Conservation (phyloP, 202 grass and related monocot species). For the Digitaria exilis region DNA sequence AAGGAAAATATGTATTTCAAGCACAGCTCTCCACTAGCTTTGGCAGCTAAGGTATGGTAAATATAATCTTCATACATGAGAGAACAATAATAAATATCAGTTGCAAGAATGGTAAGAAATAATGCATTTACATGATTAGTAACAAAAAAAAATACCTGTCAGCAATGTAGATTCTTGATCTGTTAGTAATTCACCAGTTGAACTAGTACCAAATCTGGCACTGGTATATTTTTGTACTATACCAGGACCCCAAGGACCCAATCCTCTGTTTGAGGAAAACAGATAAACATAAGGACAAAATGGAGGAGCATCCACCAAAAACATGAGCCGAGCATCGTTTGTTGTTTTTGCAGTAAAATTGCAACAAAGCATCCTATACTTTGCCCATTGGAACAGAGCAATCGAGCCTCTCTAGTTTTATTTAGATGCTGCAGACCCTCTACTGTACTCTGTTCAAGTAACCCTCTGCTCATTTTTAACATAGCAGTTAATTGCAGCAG, state of each 20-base stretch:
- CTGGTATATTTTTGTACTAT: constrained; percentile 81
- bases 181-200: constrained; percentile 68
- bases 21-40: constrained; percentile 95
- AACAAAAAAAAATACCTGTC: constrained; percentile 57
- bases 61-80: constrained; percentile 76
- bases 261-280: constrained; percentile 62
- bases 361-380: constrained; percentile 20
- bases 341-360: background rate
- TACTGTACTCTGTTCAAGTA: background rate
- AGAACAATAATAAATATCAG: constrained; percentile 26
- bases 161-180: constrained; percentile 75
- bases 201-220: constrained; percentile 81
- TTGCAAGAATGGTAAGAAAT: constrained; percentile 6
- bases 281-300: constrained; percentile 31
- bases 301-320: background rate
- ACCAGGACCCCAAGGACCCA: constrained; percentile 96
- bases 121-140: background rate
- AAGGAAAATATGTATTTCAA: constrained; percentile 96
- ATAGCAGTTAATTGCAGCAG: background rate
- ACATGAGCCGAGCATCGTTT: background rate
- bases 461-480: background rate
- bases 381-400: background rate
- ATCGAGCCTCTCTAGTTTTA: background rate
- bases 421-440: background rate
- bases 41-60: constrained; percentile 97